A percentile compares a stretch with the other conserved stretches of the same genome.
Evolutionary conservation across 2,329 filamentous ascomycete species (phyloP).

Genomic region (Didymella arachidicola): DNA sequence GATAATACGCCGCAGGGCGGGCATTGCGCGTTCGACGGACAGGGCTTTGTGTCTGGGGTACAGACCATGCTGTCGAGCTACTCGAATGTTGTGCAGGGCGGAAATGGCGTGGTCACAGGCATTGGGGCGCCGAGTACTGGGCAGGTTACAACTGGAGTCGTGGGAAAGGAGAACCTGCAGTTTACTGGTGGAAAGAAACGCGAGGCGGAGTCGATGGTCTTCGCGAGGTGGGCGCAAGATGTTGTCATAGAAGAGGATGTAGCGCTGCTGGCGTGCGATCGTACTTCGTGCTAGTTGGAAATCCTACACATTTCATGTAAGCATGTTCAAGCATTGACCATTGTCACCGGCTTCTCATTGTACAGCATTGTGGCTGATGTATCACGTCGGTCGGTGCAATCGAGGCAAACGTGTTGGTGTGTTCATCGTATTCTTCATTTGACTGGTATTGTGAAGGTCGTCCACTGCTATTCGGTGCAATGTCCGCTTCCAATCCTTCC

Average conservation of each 20-base stretch:
- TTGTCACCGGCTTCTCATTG: background rate
- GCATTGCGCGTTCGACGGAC: conserved; percentile 66
- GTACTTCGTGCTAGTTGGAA: conserved; percentile 31
- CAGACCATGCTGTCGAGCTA: conserved; percentile 65
- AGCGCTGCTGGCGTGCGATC: conserved; percentile 34
- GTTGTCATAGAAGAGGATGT: conserved; percentile 35
- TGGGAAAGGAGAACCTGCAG: conserved; percentile 58
- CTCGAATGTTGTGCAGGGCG: conserved; percentile 62
- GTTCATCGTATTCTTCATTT: conserved; percentile 45
- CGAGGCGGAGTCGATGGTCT: conserved; percentile 35
- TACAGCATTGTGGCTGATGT: background rate
- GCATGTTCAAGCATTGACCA: background rate
- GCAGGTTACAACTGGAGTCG: conserved; percentile 59
- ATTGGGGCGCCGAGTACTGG: conserved; percentile 53
- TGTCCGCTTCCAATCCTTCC: conserved; percentile 46
- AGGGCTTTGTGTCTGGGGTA: conserved; percentile 63
- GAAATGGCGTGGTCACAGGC: conserved; percentile 59
- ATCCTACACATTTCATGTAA: background rate
- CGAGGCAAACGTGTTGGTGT: conserved; percentile 17
- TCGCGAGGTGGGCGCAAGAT: conserved; percentile 41
- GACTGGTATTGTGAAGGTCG: conserved; percentile 46
- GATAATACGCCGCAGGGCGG: conserved; percentile 64
- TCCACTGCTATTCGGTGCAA: conserved; percentile 50
- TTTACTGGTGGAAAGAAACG: conserved; percentile 48
- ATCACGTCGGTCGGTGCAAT: conserved; percentile 16